Evolutionary conservation across 768 basidiomycete species (phyloP).

Genomic region (Tylopilus subfusipes): DNA sequence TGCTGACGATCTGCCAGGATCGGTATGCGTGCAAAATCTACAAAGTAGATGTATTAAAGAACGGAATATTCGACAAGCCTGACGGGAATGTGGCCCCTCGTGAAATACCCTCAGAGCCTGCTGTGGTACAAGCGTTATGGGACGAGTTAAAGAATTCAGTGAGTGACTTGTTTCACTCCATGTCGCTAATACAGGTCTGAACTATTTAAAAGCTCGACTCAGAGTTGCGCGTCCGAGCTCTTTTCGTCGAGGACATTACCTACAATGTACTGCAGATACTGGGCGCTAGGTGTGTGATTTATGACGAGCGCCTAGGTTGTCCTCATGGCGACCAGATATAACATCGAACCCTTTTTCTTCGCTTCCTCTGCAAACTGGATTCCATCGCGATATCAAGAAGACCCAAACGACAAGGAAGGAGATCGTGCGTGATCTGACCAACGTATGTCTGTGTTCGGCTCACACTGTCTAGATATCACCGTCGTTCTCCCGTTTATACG

Average conservation of each 20-base stretch:
- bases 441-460: not conserved
- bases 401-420: constrained; percentile 20
- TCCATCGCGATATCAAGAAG: constrained; percentile 42
- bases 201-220: constrained; percentile 15
- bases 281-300: constrained; percentile 32
- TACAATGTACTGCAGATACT: constrained; percentile 34
- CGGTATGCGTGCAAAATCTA: constrained; percentile 17
- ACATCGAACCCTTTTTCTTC: constrained; percentile 44
- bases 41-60: constrained; percentile 17
- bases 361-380: constrained; percentile 42
- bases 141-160: constrained; percentile 25
- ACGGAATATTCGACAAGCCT: constrained; percentile 16
- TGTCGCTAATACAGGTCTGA: not conserved
- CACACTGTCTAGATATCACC: constrained; percentile 36
- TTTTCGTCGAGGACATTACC: constrained; percentile 37
- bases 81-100: constrained; percentile 1
- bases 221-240: constrained; percentile 29
- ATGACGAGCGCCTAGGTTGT: not conserved
- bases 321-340: constrained; percentile 30
- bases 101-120: constrained; percentile 14
- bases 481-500: constrained; percentile 43
- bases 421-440: constrained; percentile 35
- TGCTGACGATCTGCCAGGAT: constrained; percentile 24
- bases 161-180: not conserved
- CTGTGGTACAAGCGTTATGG: constrained; percentile 24